Base-by-base conservation (phyloP, 2,329 filamentous ascomycete genomes). In the Xylariales sp. region DNA sequence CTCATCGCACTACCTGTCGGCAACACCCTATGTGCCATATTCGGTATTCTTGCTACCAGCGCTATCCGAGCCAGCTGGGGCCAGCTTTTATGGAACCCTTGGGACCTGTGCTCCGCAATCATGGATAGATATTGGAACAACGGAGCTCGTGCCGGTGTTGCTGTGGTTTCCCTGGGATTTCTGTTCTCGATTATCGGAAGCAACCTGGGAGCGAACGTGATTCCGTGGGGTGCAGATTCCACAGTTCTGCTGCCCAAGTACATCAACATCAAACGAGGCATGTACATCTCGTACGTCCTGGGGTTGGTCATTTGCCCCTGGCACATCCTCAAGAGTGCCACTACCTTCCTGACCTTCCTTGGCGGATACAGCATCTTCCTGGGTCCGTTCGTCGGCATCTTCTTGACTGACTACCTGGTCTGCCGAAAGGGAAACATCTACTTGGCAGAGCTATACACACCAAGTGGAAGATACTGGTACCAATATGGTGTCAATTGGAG, bases 11-110 rank as follows among this genome's bases (percentile, higher is more conserved):
- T 54, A 20, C 49, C 55, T 23, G 31, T 51, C n/a, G 47, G 48
- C 12, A 48, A 52, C 30, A 37, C 53, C 3, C 33, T 58, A 24
- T 53, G 57, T 27, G 49, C 54, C 29, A 56, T 56, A 37, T 47
- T 59, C 25, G 54, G 56, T 3, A 39, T 57, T 10, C 52, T 52
- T 6, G 45, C 49, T 12, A 62, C 60, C 13, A 56, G 42, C 13
- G 57, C 46, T 4, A 51, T 64, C 5, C 17, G 19, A 18, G 11
- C 31, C 5, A 20, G 31, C 19, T 33, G 31, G 31, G 31, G 31
- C 13, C 18, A 33, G 18, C 18, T 33, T 18, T 21, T 33, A 12
- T 33, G 31, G 31, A 33, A 33, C n/a, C 31, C 31, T 2, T 33
- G 31, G 31, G 31, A 33, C 18, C 19, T 33, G 11, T 33, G 31